phyloP scores from a whole-genome alignment of 495 filamentous ascomycete species.

The Hypoxylon rickii region DNA sequence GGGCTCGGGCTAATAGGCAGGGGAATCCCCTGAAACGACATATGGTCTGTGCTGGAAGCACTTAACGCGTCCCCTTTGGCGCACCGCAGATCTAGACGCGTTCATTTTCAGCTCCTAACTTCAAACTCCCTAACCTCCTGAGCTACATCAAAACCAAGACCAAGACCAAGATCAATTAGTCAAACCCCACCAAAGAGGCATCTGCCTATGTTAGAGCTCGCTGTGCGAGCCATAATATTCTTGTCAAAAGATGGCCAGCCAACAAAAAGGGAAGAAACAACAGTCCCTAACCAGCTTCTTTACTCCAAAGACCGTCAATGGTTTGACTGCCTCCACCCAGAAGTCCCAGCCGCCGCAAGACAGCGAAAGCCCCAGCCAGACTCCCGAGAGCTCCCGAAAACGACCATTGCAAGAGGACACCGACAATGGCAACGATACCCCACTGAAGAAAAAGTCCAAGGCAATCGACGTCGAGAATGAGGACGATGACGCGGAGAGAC shows the following conservation, averaged over 20 bases:
- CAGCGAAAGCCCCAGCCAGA: constrained; percentile 1
- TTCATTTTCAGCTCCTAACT: constrained; percentile 8
- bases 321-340: constrained; percentile 13
- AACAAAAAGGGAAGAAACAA: constrained; percentile 65
- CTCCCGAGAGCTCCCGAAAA: constrained; percentile 41
- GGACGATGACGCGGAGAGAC: constrained; percentile 26
- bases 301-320: constrained; percentile 60
- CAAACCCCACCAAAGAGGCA: no score
- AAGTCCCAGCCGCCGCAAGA: constrained; percentile 17
- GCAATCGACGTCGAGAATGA: constrained; percentile 30
- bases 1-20: background rate
- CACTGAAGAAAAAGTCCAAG: constrained; percentile 52
- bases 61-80: constrained; percentile 33
- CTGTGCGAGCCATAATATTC: background rate
- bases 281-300: constrained; percentile 89
- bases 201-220: no score
- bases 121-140: background rate
- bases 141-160: background rate
- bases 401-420: constrained; percentile 51
- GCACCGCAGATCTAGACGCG: constrained; percentile 16
- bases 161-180: no score
- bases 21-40: constrained; percentile 3
- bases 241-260: constrained; percentile 44
- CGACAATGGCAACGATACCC: constrained; percentile 41
- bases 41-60: constrained; percentile 23